Base-by-base conservation (phyloP, 495 filamentous ascomycete genomes). In the Neohortaea acidophila region DNA sequence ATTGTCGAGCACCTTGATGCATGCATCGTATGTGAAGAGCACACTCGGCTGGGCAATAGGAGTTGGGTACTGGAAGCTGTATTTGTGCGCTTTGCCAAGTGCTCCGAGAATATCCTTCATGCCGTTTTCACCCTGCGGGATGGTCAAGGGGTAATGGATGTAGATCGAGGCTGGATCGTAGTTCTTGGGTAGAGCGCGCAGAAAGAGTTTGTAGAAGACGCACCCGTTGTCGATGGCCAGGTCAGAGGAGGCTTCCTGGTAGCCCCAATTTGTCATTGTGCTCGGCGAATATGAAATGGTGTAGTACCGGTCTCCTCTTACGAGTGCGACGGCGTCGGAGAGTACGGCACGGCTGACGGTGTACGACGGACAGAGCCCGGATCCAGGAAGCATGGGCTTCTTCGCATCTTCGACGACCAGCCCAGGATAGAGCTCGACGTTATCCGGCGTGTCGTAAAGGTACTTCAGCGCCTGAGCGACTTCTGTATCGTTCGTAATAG, bases 241-340 rank as follows among this genome's bases (percentile, higher is more conserved):
- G 32, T 73, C 65, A n/a, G 56, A 55, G 25, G 63, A 59, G 20
- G 68, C 66, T 38, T 72, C 66, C 10, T 50, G 60, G 51, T 59
- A 68, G 2, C 81, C 84, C 81, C 81, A 93, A 50, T 81, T 85
- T 3, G 85, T 94, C 12, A 92, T 67, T 39, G 74, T 69, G 23
- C 70, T 72, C 0, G 85, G 71, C 22, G 73, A 79, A 54, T 82
- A 57, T 47, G 72, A 68, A 32, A 69, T 61, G 5, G 85, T 91
- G 57, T 89, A 86, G 60, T 87, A 85, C 4, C 85, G 68, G 55
- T 94, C 85, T 13, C 84, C 80, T 23, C 85, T 71, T 25, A 91
- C 83, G n/a, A 92, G 60, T 25, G 74, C 73, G 6, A 85, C 79
- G 1, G 85, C 85, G 54, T 94, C 85, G 0, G 81, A 86, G 4